phyloP scores from a whole-genome alignment of 176 grass and related monocot genomes.

The Poa annua region DNA sequence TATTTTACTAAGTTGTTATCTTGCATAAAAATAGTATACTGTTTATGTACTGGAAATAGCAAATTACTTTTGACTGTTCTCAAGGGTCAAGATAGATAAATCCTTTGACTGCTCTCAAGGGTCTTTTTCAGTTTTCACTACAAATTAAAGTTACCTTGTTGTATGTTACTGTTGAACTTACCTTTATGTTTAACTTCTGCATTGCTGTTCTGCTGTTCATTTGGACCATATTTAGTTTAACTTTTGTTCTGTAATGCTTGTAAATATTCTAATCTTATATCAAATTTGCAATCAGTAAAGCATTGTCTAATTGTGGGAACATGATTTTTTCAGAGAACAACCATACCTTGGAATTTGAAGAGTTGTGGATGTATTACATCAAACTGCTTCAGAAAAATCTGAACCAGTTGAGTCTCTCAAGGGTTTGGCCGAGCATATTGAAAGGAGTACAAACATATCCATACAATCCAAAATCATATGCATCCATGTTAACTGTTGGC shows the following conservation, averaged over 20 bases:
- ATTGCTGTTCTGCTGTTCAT: conserved; percentile 25
- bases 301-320: conserved; percentile 28
- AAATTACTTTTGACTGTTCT: not conserved
- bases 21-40: conserved; percentile 19
- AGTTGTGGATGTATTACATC: conserved; percentile 80
- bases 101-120: not conserved
- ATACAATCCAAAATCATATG: conserved; percentile 80
- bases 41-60: not conserved
- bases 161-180: conserved; percentile 1
- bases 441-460: conserved; percentile 85
- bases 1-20: not conserved
- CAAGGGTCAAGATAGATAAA: not conserved
- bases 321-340: conserved; percentile 56
- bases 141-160: conserved; percentile 3
- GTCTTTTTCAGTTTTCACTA: not conserved
- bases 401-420: conserved; percentile 65
- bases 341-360: conserved; percentile 72
- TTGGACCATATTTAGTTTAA: not conserved
- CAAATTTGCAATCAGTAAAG: conserved; percentile 25
- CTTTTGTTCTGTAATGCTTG: conserved; percentile 11
- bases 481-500: conserved; percentile 66
- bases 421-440: conserved; percentile 67
- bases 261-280: not conserved
- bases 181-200: conserved; percentile 7
- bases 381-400: conserved; percentile 69